Evolutionary conservation across 2,329 filamentous ascomycete species (phyloP).

Genomic region (Arthrobotrys megalospora): DNA sequence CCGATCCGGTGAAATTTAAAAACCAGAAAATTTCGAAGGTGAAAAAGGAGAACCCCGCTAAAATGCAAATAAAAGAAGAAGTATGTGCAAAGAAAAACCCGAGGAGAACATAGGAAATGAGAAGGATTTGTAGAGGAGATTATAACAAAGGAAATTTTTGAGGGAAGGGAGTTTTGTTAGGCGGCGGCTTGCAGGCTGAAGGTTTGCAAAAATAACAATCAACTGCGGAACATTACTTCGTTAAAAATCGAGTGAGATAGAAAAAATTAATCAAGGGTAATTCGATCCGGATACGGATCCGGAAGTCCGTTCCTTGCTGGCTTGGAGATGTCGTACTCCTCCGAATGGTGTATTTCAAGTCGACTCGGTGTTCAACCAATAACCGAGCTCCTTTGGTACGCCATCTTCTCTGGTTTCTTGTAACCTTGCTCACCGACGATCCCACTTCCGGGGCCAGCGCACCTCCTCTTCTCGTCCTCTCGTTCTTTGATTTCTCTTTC

Average conservation of each 20-base stretch:
- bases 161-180: conserved; percentile 9
- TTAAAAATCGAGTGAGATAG: conserved; percentile 14
- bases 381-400: conserved; percentile 62
- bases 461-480: conserved; percentile 63
- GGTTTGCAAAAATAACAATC: conserved; percentile 10
- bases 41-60: conserved; percentile 47
- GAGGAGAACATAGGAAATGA: conserved; percentile 25
- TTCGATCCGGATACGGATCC: neutral
- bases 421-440: conserved; percentile 64
- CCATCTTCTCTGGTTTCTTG: conserved; percentile 63
- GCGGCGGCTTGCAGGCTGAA: neutral
- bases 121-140: neutral
- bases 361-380: conserved; percentile 40
- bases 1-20: conserved; percentile 3
- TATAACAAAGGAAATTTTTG: conserved; percentile 36
- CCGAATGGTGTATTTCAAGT: neutral
- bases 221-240: conserved; percentile 43
- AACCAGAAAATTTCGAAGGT: conserved; percentile 12
- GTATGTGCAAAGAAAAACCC: conserved; percentile 4
- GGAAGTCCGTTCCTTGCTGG: too few species aligned
- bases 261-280: neutral
- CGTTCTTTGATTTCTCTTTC: conserved; percentile 64
- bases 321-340: too few species aligned
- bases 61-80: conserved; percentile 43
- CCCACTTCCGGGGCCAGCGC: conserved; percentile 64